Evolutionary conservation across 2,329 filamentous ascomycete species (phyloP), one percentile per base, ranked within the genome.

Genomic region (Gaeumannomyces tritici): DNA sequence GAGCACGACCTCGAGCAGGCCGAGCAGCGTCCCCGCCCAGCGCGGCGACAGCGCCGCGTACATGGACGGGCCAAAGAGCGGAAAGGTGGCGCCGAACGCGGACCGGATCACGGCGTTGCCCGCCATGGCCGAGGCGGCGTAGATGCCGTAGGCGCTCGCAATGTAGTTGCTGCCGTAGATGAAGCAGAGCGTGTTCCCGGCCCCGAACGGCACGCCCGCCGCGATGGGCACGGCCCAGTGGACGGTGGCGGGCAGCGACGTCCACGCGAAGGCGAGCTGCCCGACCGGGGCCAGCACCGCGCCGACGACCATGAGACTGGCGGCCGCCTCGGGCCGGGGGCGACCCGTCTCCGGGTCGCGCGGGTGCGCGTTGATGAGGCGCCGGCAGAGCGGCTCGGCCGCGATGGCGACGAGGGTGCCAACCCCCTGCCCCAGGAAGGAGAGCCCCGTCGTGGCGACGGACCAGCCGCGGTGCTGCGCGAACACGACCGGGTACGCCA

Each of bases 231-330:
- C 79, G 26, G 91, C 86, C 88, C 90, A 96, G 71, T 91, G 92
- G 35, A 96, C 90, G 5, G 84, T 83, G 0, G 75, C 76, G 0
- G 92, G 92, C 0, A 91, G 84, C 64, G 88, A 92, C 0, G 92
- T 96, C 91, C 91, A 96, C 0, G 90, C 86, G 70, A 97, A 97
- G 73, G 88, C 89, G 28, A 97, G 82, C 73, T 96, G 88, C 21
- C 92, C 93, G 3, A 90, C 73, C 0, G 91, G 89, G 0, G 89
- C 86, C 1, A 91, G 77, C 1, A 96, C 72, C 0, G 90, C 85
- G 4, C 89, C 90, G 29, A 96, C 84, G 67, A 88, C 90, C 69
- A 96, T 89, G 63, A 95, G 82, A 55, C 86, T 84, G 4, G 93
- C 90, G 66, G 90, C 91, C 1, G 91, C 88, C 74, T 97, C 93